phyloP scores from a whole-genome alignment of 2,329 filamentous ascomycete genomes.

The Stachybotrys chlorohalonatus region DNA sequence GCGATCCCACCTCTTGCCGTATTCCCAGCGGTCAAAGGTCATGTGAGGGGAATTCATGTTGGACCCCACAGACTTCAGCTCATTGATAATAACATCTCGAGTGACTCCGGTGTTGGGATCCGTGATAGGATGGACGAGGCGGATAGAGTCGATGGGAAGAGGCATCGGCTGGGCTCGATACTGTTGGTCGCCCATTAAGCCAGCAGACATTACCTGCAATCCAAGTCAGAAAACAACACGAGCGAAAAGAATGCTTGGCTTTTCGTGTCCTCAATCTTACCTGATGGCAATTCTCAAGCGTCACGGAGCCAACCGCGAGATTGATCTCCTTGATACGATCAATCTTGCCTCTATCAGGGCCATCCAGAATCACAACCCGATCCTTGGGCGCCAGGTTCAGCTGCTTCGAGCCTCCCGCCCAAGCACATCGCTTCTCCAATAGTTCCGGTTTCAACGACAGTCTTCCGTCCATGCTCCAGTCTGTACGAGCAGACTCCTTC shows the following conservation, averaged over 20 bases:
- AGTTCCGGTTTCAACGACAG: slow-evolving; percentile 21
- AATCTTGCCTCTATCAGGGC: slow-evolving; percentile 76
- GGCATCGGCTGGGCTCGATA: slow-evolving; percentile 23
- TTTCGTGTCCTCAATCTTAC: slow-evolving; percentile 34
- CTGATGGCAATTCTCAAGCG: slow-evolving; percentile 53
- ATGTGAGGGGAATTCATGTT: slow-evolving; percentile 36
- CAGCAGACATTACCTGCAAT: not conserved
- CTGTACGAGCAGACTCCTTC: slow-evolving; percentile 24
- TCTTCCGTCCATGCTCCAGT: slow-evolving; percentile 22
- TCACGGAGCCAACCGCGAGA: slow-evolving; percentile 44
- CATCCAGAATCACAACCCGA: slow-evolving; percentile 72
- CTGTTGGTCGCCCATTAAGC: not conserved
- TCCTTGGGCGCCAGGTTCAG: slow-evolving; percentile 61
- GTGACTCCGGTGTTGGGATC: slow-evolving; percentile 55
- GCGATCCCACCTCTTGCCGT: slow-evolving; percentile 37
- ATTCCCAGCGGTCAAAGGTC: slow-evolving; percentile 29
- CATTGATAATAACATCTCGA: slow-evolving; percentile 70
- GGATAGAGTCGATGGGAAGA: slow-evolving; percentile 62
- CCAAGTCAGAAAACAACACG: not conserved
- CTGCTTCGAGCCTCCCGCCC: slow-evolving; percentile 46
- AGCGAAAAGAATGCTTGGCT: no score
- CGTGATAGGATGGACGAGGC: slow-evolving; percentile 69
- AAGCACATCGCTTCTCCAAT: slow-evolving; percentile 35
- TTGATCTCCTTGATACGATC: slow-evolving; percentile 56
- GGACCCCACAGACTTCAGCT: slow-evolving; percentile 47